Evolutionary conservation across 441 rosid genomes (phyloP).

Genomic region (Croton setiger): DNA sequence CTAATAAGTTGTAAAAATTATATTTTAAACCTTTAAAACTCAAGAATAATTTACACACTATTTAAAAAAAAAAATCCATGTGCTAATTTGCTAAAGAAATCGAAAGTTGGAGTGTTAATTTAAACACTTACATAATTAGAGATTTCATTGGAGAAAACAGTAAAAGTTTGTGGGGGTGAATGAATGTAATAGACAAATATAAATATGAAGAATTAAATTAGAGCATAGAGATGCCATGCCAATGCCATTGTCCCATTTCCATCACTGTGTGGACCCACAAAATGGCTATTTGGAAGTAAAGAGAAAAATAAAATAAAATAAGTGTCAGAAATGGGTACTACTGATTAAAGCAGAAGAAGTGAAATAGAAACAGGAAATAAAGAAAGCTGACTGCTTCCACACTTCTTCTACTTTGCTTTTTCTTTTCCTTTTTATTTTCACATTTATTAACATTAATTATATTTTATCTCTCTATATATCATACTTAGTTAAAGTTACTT

Average conservation of each 20-base stretch:
- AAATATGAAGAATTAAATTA: background rate
- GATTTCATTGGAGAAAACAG: too few relatives aligned
- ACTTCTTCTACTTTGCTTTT: background rate
- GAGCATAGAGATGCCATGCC: slow-evolving; percentile 10
- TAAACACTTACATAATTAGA: too few relatives aligned
- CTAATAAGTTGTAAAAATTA: too few relatives aligned
- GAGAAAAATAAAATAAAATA: background rate
- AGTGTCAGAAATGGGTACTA: background rate
- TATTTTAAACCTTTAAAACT: too few relatives aligned
- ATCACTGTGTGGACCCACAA: slow-evolving; percentile 5
- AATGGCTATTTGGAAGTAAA: background rate
- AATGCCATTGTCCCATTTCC: background rate
- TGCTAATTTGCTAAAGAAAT: too few relatives aligned
- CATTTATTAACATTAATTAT: background rate
- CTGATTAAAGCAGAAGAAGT: background rate
- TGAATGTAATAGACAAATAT: background rate
- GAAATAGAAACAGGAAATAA: background rate
- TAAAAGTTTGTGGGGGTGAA: too few relatives aligned
- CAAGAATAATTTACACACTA: too few relatives aligned
- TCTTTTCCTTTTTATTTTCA: background rate
- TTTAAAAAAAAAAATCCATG: too few relatives aligned
- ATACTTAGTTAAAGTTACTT: background rate
- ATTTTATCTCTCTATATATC: too few relatives aligned
- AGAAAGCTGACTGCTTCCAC: background rate
- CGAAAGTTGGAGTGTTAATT: too few relatives aligned